phyloP scores from a whole-genome alignment of 352 stramenopile genomes.

The Globisporangium barbulae region DNA sequence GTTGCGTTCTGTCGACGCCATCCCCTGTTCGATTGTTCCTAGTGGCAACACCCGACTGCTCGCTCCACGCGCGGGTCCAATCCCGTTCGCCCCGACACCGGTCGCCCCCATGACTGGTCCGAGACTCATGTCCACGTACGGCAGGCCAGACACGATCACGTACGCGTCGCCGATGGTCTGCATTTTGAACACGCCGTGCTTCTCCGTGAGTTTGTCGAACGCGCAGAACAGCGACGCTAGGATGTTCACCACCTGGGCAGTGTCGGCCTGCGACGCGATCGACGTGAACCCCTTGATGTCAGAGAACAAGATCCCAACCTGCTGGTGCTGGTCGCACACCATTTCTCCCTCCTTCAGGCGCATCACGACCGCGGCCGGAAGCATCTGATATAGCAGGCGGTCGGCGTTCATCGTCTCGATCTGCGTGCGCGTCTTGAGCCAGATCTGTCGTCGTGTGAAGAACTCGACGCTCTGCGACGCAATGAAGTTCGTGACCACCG shows the following conservation, averaged over 20 bases:
- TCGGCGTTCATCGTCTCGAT: slow-evolving; percentile 85
- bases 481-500: slow-evolving; percentile 75
- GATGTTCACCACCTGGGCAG: slow-evolving; percentile 88
- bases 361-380: slow-evolving; percentile 80
- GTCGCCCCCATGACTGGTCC: slow-evolving; percentile 36
- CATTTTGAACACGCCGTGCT: slow-evolving; percentile 93
- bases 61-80: slow-evolving; percentile 12
- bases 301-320: slow-evolving; percentile 88
- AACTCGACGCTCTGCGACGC: slow-evolving; percentile 79
- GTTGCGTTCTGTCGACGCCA: slow-evolving; percentile 17
- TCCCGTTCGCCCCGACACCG: slow-evolving; percentile 13
- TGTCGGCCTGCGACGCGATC: slow-evolving; percentile 81
- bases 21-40: slow-evolving; percentile 17
- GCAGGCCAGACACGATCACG: slow-evolving; percentile 84
- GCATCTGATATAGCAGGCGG: slow-evolving; percentile 83
- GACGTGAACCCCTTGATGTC: slow-evolving; percentile 92
- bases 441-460: slow-evolving; percentile 80
- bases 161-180: slow-evolving; percentile 93
- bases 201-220: slow-evolving; percentile 91
- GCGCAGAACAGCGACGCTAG: slow-evolving; percentile 89
- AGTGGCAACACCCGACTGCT: slow-evolving; percentile 58
- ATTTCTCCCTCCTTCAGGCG: slow-evolving; percentile 81
- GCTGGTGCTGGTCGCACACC: slow-evolving; percentile 83
- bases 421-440: slow-evolving; percentile 81
- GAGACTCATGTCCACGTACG: slow-evolving; percentile 85